These are phyloP conservation scores for Clitopilus passeckerianus DNA, from an alignment of 768 basidiomycete genomes.

Conservation along the genomic window DNA sequence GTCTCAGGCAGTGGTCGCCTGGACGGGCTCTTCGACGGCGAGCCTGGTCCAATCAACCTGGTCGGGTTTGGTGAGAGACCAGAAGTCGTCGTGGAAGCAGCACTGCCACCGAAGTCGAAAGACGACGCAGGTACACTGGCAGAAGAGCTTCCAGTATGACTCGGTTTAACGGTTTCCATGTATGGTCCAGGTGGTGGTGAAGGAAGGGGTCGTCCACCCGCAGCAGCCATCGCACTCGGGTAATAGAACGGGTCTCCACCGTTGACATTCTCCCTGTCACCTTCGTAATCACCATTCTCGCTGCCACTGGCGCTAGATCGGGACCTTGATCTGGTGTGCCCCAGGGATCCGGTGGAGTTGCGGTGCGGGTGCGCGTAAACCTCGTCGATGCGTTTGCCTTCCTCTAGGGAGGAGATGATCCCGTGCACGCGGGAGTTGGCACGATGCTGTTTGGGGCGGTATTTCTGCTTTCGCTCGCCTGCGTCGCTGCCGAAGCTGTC, in stretches of 20 bases:
- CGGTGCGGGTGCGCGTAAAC: background rate
- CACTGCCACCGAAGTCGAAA: background rate
- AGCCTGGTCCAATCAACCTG: background rate
- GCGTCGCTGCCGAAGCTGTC: constrained; percentile 3
- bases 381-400: constrained; percentile 14
- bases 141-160: background rate
- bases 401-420: constrained; percentile 22
- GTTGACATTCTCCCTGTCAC: background rate
- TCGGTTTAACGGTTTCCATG: background rate
- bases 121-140: background rate
- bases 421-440: constrained; percentile 20
- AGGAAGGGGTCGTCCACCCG: background rate
- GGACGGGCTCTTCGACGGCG: background rate
- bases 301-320: background rate
- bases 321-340: background rate
- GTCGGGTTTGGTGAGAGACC: background rate
- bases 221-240: background rate
- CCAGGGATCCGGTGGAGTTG: background rate
- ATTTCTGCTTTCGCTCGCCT: background rate
- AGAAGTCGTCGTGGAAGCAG: background rate
- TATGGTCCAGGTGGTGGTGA: background rate
- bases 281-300: background rate
- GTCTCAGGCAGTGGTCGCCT: background rate
- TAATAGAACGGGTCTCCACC: background rate
- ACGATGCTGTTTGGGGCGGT: constrained; percentile 5